Conservation (phyloP, 345 rosid genomes). For the Cardamine occulta region DNA sequence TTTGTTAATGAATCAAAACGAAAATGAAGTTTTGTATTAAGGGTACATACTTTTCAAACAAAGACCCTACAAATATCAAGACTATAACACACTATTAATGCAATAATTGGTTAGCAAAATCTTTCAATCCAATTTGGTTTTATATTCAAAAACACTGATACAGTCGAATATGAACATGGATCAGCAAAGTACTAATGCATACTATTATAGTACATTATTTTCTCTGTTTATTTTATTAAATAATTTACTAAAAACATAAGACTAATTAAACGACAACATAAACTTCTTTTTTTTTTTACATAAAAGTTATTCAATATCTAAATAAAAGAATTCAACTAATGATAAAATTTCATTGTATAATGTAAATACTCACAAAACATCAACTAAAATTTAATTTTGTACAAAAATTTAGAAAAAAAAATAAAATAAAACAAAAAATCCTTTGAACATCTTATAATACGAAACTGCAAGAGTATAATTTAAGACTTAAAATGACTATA, state of each 20-base stretch:
- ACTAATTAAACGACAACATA: background rate
- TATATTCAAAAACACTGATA: background rate
- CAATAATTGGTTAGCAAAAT: background rate
- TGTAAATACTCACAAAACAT: background rate
- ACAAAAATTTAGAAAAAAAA: background rate
- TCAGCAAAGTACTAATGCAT: background rate
- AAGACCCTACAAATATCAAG: slow-evolving; percentile 22
- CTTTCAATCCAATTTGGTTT: background rate
- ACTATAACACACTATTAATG: background rate
- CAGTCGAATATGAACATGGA: background rate
- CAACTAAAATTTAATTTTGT: no score
- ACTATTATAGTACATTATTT: background rate
- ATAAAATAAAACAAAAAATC: no score
- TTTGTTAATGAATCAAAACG: slow-evolving; percentile 23
- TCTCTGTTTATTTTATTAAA: background rate
- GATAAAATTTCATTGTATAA: no score
- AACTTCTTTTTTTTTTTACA: background rate
- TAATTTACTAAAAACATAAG: background rate
- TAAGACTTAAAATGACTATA: background rate
- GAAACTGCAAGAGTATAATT: background rate
- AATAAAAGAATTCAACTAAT: background rate
- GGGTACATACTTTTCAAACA: slow-evolving; percentile 18
- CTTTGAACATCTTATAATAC: background rate
- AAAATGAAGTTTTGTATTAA: slow-evolving; percentile 2
- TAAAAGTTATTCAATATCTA: background rate